Conservation (phyloP, 257 asterid species). For the Solanum chilense region DNA sequence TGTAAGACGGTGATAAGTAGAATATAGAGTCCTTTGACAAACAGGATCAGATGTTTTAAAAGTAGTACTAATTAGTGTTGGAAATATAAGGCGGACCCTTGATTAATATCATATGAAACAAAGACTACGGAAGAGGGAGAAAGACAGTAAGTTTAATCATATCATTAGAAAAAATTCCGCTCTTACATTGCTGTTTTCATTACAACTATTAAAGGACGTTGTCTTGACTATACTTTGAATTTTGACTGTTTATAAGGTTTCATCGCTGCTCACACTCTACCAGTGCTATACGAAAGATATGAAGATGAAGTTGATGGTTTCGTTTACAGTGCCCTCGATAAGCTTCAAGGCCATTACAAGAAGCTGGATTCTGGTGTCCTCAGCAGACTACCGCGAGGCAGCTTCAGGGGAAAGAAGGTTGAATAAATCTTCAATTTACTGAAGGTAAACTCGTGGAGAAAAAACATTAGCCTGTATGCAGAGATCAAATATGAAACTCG, state of each 20-base stretch:
- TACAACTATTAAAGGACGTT: not conserved
- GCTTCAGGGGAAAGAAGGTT: conserved; percentile 36
- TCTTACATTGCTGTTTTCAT: not conserved
- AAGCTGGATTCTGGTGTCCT: conserved; percentile 59
- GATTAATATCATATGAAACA: not conserved
- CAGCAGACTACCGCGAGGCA: conserved; percentile 42
- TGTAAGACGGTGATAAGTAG: not conserved
- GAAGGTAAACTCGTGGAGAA: not conserved
- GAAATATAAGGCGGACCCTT: not conserved
- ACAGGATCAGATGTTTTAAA: not conserved
- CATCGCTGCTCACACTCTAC: conserved; percentile 78
- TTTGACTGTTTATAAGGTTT: conserved; percentile 35
- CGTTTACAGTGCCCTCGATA: conserved; percentile 27
- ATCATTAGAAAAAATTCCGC: not conserved
- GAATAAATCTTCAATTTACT: conserved; percentile 17
- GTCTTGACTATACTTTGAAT: not conserved
- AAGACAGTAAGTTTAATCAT: not conserved
- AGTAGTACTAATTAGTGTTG: not conserved
- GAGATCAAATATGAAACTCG: not conserved
- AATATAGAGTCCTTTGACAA: not conserved
- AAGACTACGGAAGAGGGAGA: not conserved
- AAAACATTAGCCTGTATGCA: not conserved
- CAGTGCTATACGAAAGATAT: conserved; percentile 65
- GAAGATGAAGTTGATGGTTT: conserved; percentile 70
- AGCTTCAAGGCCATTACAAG: conserved; percentile 46